These are phyloP conservation scores for Primulina huaijiensis DNA, from an alignment of 257 asterid species.

Conservation along the genomic window DNA sequence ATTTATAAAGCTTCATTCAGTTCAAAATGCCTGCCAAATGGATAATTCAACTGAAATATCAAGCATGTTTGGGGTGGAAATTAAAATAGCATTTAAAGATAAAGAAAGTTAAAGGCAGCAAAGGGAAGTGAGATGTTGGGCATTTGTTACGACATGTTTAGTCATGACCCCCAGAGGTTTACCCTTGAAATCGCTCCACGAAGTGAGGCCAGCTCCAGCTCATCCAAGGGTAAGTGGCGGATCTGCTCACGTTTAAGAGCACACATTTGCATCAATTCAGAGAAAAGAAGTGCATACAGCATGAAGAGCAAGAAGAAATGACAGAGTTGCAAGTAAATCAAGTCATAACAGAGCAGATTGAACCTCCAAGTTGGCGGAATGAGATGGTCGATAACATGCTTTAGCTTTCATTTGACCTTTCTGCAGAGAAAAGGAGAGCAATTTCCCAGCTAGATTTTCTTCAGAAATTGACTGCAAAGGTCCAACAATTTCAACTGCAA, in stretches of 20 bases:
- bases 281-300: slow-evolving; percentile 20
- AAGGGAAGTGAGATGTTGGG: slow-evolving; percentile 19
- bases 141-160: slow-evolving; percentile 18
- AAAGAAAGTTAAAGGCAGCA: slow-evolving; percentile 19
- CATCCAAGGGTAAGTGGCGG: slow-evolving; percentile 93
- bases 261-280: slow-evolving; percentile 5
- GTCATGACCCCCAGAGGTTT: slow-evolving; percentile 27
- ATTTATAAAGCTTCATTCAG: background rate
- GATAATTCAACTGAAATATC: slow-evolving; percentile 7
- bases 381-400: slow-evolving; percentile 76
- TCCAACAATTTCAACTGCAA: slow-evolving; percentile 79
- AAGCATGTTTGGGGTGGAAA: slow-evolving; percentile 13
- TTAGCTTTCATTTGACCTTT: slow-evolving; percentile 92
- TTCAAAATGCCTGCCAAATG: slow-evolving; percentile 15
- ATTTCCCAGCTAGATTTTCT: slow-evolving; percentile 70
- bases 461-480: slow-evolving; percentile 78
- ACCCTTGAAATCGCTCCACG: slow-evolving; percentile 95
- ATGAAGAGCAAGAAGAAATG: slow-evolving; percentile 4
- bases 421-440: slow-evolving; percentile 87
- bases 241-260: slow-evolving; percentile 52
- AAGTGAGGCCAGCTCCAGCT: slow-evolving; percentile 96
- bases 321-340: slow-evolving; percentile 18
- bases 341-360: slow-evolving; percentile 24
- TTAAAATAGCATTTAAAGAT: slow-evolving; percentile 8
- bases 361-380: slow-evolving; percentile 93